Percentiles rank a stretch among this genome's conserved stretches.
These are phyloP conservation scores for Leccinellum luteum DNA, from an alignment of 768 basidiomycete species.

Conservation along the genomic window DNA sequence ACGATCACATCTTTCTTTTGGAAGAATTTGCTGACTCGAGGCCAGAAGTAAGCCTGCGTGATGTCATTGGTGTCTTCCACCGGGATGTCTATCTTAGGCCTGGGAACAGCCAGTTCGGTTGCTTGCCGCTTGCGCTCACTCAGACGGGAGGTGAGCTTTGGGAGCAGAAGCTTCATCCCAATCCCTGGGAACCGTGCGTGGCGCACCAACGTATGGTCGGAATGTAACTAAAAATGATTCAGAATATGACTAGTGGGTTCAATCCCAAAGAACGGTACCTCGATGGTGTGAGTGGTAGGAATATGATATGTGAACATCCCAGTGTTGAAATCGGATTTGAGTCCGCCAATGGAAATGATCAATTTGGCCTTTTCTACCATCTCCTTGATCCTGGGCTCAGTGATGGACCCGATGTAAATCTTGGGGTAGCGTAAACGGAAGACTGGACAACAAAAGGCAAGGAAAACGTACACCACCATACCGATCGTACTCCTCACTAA, in stretches of 20 bases:
- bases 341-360: slow-evolving; percentile 66
- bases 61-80: slow-evolving; percentile 53
- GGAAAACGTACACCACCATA: slow-evolving; percentile 70
- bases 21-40: slow-evolving; percentile 72
- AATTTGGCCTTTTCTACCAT: slow-evolving; percentile 74
- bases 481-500: slow-evolving; percentile 67
- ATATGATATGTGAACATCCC: slow-evolving; percentile 82
- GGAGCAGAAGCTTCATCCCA: slow-evolving; percentile 77
- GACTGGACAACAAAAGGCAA: background rate
- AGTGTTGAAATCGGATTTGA: slow-evolving; percentile 84
- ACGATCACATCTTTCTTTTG: slow-evolving; percentile 70
- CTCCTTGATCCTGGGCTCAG: slow-evolving; percentile 61
- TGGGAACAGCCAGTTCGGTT: slow-evolving; percentile 45
- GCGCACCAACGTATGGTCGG: slow-evolving; percentile 64
- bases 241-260: background rate
- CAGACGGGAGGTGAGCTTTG: slow-evolving; percentile 60
- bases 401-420: slow-evolving; percentile 77
- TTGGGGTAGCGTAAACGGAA: slow-evolving; percentile 24
- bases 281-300: slow-evolving; percentile 55
- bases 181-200: slow-evolving; percentile 62
- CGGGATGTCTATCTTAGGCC: slow-evolving; percentile 41
- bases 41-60: slow-evolving; percentile 84
- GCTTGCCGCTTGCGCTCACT: slow-evolving; percentile 40
- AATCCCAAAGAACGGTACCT: slow-evolving; percentile 40
- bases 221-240: slow-evolving; percentile 58